Evolutionary conservation across 2,329 filamentous ascomycete species (phyloP).

Genomic region (Cadophora luteo-olivacea): DNA sequence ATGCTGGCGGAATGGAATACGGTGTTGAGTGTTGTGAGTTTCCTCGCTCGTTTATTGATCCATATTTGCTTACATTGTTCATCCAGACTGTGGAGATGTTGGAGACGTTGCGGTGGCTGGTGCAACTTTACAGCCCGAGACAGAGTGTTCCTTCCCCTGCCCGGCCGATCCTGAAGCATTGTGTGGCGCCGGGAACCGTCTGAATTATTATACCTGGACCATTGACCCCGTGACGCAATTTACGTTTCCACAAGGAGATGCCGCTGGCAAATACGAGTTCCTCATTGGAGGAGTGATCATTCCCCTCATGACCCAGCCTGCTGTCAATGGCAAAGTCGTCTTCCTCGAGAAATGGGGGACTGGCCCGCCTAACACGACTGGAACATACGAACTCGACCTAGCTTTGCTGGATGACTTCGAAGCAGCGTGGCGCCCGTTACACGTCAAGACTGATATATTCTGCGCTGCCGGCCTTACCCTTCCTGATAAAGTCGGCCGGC

Average conservation of each 20-base stretch:
- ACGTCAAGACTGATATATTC: constrained; percentile 71
- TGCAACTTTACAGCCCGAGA: too few relatives aligned
- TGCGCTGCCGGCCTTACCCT: constrained; percentile 69
- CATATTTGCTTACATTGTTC: too few relatives aligned
- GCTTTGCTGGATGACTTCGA: constrained; percentile 58
- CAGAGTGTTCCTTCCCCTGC: constrained; percentile 14
- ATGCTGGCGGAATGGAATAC: constrained; percentile 33
- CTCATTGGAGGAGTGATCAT: constrained; percentile 66
- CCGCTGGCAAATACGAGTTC: constrained; percentile 64
- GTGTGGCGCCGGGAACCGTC: constrained; percentile 33
- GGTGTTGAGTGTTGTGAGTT: constrained; percentile 31
- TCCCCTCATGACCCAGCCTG: constrained; percentile 43
- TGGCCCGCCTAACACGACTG: constrained; percentile 62
- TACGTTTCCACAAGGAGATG: constrained; percentile 53
- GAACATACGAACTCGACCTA: constrained; percentile 70
- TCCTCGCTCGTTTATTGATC: background rate
- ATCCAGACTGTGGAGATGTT: constrained; percentile 44
- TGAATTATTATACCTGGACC: constrained; percentile 33
- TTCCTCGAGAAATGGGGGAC: constrained; percentile 68
- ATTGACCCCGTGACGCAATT: constrained; percentile 45
- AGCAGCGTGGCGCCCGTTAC: constrained; percentile 65
- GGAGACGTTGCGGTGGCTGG: constrained; percentile 29
- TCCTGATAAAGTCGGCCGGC: constrained; percentile 68
- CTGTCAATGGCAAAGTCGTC: constrained; percentile 64
- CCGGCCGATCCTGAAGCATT: constrained; percentile 25